phyloP scores from a whole-genome alignment of 2,329 filamentous ascomycete species.

The Sporothrix humicola region DNA sequence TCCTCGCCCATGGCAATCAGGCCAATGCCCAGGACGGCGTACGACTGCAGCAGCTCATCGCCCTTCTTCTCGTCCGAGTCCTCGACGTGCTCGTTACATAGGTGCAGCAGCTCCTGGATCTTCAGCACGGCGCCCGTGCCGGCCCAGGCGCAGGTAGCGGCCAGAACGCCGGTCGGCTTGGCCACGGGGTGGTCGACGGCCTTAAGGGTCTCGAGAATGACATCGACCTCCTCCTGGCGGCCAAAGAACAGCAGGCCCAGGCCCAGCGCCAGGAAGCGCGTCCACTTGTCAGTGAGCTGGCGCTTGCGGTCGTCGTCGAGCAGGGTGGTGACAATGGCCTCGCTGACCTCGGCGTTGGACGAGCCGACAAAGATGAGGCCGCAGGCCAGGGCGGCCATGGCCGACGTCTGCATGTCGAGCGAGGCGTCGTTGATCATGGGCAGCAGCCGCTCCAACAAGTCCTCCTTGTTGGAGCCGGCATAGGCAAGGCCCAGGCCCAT shows the following conservation, averaged over 20 bases:
- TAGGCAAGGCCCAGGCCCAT: slow-evolving; percentile 97
- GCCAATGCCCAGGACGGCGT: slow-evolving; percentile 91
- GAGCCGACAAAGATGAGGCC: slow-evolving; percentile 93
- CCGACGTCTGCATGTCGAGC: slow-evolving; percentile 92
- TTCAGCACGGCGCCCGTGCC: slow-evolving; percentile 97
- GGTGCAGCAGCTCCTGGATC: slow-evolving; percentile 94
- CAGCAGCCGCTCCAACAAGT: slow-evolving; percentile 81
- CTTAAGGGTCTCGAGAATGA: slow-evolving; percentile 94
- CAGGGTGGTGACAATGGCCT: slow-evolving; percentile 88
- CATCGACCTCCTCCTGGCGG: slow-evolving; percentile 97
- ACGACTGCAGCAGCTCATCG: slow-evolving; percentile 92
- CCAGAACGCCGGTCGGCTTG: slow-evolving; percentile 90
- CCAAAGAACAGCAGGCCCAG: slow-evolving; percentile 95
- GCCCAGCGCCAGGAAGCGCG: slow-evolving; percentile 92
- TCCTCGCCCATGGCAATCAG: slow-evolving; percentile 98
- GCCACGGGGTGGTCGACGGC: slow-evolving; percentile 97
- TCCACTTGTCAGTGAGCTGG: slow-evolving; percentile 98
- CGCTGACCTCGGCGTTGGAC: slow-evolving; percentile 86
- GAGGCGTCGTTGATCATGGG: slow-evolving; percentile 85
- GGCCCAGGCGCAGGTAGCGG: slow-evolving; percentile 97
- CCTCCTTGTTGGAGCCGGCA: slow-evolving; percentile 90
- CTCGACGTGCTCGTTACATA: slow-evolving; percentile 97
- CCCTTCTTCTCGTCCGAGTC: slow-evolving; percentile 94
- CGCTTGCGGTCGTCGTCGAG: slow-evolving; percentile 90
- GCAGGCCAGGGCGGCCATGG: slow-evolving; percentile 90